These are phyloP conservation scores for Chloris gayana DNA, from an alignment of 176 grass and related monocot species.

Conservation along the genomic window DNA sequence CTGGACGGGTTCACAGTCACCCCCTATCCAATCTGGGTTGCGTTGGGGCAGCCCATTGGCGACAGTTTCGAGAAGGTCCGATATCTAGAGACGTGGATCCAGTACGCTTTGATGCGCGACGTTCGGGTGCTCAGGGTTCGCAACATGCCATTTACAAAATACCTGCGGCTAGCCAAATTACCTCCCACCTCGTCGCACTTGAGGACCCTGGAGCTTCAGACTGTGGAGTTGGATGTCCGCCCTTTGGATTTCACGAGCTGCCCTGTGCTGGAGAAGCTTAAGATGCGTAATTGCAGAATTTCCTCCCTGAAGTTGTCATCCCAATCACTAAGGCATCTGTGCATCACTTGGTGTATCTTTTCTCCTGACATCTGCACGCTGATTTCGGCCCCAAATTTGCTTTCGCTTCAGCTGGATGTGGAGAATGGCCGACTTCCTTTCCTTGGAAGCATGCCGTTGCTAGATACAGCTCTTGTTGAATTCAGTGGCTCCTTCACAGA, in stretches of 20 bases:
- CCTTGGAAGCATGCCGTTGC: not conserved
- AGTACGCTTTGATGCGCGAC: not conserved
- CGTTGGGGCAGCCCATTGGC: too few relatives aligned
- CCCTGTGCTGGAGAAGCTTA: not conserved
- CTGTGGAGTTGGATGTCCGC: not conserved
- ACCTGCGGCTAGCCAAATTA: too few relatives aligned
- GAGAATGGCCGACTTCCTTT: not conserved
- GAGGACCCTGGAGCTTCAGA: not conserved
- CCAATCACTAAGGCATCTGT: not conserved
- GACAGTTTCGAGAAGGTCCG: not conserved
- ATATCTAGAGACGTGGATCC: not conserved
- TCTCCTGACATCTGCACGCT: too few relatives aligned
- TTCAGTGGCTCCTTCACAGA: too few relatives aligned
- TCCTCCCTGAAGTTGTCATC: not conserved
- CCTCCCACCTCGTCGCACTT: not conserved
- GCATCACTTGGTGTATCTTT: not conserved
- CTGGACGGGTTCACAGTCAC: not conserved
- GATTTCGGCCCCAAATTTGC: not conserved
- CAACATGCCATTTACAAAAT: too few relatives aligned
- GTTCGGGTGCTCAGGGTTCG: not conserved
- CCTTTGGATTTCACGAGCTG: conserved; percentile 4
- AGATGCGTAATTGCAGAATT: too few relatives aligned
- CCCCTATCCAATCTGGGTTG: too few relatives aligned
- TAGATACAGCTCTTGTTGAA: not conserved
- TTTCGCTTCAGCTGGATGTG: not conserved